phyloP scores from a whole-genome alignment of 2,329 filamentous ascomycete species.

The Davidsoniella australis region DNA sequence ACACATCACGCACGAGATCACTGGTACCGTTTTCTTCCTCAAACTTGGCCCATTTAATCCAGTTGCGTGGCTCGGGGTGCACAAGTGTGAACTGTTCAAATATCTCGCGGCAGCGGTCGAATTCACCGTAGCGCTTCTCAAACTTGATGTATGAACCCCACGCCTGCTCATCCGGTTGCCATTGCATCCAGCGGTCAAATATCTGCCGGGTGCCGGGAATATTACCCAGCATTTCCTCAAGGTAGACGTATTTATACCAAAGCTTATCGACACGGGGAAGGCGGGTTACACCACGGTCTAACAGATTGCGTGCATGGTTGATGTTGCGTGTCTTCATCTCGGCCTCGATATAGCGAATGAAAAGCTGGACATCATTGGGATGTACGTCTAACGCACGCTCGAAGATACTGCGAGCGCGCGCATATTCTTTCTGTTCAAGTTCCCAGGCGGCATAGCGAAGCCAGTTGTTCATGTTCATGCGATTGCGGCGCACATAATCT shows the following conservation, averaged over 20 bases:
- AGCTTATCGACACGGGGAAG: constrained; percentile 85
- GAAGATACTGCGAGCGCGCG: constrained; percentile 79
- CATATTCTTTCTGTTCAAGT: constrained; percentile 93
- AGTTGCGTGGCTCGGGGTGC: constrained; percentile 86
- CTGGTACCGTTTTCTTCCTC: constrained; percentile 91
- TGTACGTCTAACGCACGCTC: constrained; percentile 89
- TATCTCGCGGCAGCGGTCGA: constrained; percentile 73
- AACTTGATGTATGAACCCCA: constrained; percentile 96
- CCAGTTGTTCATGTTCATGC: constrained; percentile 97
- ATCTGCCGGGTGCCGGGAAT: constrained; percentile 82
- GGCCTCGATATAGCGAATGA: constrained; percentile 86
- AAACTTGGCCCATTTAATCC: constrained; percentile 97
- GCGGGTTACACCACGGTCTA: constrained; percentile 88
- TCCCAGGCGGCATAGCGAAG: constrained; percentile 96
- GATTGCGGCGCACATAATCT: constrained; percentile 88
- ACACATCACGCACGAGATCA: constrained; percentile 82
- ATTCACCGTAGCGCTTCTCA: constrained; percentile 89
- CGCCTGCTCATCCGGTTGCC: constrained; percentile 90
- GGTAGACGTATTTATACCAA: constrained; percentile 98
- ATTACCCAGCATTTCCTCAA: constrained; percentile 95
- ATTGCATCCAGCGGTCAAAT: constrained; percentile 96
- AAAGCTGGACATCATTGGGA: constrained; percentile 68
- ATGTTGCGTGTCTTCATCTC: constrained; percentile 92
- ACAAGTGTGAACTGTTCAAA: constrained; percentile 83
- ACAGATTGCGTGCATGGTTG: constrained; percentile 85